Evolutionary conservation across 1,139 yeast species (phyloP).

Genomic region (Suhomyces anneliseae): DNA sequence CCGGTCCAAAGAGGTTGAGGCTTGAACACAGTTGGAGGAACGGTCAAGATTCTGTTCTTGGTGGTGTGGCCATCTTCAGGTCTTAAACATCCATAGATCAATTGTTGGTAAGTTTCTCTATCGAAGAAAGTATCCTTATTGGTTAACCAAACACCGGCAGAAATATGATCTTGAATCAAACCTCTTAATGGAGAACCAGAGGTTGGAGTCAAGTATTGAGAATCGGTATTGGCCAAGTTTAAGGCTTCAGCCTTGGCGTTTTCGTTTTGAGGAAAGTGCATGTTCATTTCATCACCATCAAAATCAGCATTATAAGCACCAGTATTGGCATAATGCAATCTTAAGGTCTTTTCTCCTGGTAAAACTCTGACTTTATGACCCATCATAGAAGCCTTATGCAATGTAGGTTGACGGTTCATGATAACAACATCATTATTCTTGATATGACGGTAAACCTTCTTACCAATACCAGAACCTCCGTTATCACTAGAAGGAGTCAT

Average conservation of each 20-base stretch:
- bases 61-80: slow-evolving; percentile 99
- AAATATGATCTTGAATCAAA: slow-evolving; percentile 96
- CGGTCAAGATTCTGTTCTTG: slow-evolving; percentile 65
- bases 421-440: slow-evolving; percentile 92
- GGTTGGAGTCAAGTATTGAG: slow-evolving; percentile 96
- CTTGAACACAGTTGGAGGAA: slow-evolving; percentile 86
- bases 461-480: slow-evolving; percentile 61
- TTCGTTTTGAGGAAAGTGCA: slow-evolving; percentile 99
- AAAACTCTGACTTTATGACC: slow-evolving; percentile 96
- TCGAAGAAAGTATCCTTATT: slow-evolving; percentile 89
- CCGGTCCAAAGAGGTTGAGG: slow-evolving; percentile 98
- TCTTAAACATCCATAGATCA: slow-evolving; percentile 88
- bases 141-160: slow-evolving; percentile 98
- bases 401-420: slow-evolving; percentile 98
- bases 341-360: slow-evolving; percentile 94
- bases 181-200: slow-evolving; percentile 99
- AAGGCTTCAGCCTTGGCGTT: slow-evolving; percentile 97
- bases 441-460: slow-evolving; percentile 92
- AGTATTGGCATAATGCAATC: slow-evolving; percentile 97
- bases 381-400: slow-evolving; percentile 99
- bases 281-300: slow-evolving; percentile 99
- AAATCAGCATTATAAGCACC: slow-evolving; percentile 99
- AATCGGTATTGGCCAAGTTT: slow-evolving; percentile 92
- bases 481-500: slow-evolving; percentile 60
- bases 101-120: slow-evolving; percentile 89